Percentiles rank a stretch among this genome's conserved stretches.
phyloP scores from a whole-genome alignment of 805 yeast species.

The Zygotorulaspora sp. region DNA sequence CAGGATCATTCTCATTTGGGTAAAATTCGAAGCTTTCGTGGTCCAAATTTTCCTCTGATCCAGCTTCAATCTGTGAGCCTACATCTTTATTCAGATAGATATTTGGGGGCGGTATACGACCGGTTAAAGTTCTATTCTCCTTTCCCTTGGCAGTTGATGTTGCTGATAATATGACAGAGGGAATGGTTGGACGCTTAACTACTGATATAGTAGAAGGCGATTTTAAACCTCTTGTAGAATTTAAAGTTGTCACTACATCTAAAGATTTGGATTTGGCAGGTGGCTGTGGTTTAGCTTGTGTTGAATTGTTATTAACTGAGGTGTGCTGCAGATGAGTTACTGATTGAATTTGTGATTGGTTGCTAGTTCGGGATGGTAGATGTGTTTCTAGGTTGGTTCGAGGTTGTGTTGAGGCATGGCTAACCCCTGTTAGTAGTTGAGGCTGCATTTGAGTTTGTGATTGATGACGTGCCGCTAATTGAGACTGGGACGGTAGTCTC shows the following conservation, averaged over 20 bases:
- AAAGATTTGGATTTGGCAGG: too few species aligned
- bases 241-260: too few species aligned
- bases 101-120: slow-evolving; percentile 18
- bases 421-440: neutral
- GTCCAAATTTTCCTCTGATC: slow-evolving; percentile 6
- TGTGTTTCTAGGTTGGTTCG: neutral
- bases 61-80: slow-evolving; percentile 5
- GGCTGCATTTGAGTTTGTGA: too few species aligned
- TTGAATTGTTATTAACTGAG: too few species aligned
- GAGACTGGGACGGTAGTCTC: neutral
- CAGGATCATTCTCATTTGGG: slow-evolving; percentile 5
- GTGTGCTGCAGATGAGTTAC: neutral
- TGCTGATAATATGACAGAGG: neutral
- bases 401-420: neutral
- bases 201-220: neutral
- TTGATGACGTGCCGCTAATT: neutral
- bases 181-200: neutral
- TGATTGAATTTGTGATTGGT: neutral
- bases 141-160: neutral
- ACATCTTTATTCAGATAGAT: slow-evolving; percentile 9
- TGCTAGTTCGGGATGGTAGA: neutral
- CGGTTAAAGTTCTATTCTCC: slow-evolving; percentile 11
- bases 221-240: neutral
- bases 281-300: neutral
- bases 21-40: slow-evolving; percentile 5